Evolutionary conservation across 2,329 filamentous ascomycete genomes (phyloP).

Genomic region (Botrytis paeoniae): DNA sequence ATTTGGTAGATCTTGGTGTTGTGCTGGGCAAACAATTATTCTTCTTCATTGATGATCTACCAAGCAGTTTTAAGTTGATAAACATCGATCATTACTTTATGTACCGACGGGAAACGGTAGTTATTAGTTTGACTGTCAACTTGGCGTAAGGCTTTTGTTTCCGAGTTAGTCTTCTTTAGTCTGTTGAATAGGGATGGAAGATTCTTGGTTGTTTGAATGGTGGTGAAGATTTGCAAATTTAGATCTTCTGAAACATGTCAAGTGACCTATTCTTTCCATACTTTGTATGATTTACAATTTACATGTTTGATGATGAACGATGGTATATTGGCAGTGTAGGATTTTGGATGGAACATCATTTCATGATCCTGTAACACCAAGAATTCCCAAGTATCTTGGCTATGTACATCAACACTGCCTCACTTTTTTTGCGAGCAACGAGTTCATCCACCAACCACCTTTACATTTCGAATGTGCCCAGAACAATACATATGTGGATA

Average conservation of each 20-base stretch:
- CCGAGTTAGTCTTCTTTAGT: neutral
- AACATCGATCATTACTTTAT: neutral
- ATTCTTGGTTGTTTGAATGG: neutral
- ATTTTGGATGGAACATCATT: neutral
- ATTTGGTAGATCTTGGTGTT: slow-evolving; percentile 11
- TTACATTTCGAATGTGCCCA: neutral
- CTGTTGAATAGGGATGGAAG: neutral
- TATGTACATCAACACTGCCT: slow-evolving; percentile 7
- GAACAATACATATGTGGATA: neutral
- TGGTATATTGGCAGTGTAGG: neutral
- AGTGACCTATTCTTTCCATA: slow-evolving; percentile 5
- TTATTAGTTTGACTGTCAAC: slow-evolving; percentile 1
- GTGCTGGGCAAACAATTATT: slow-evolving; percentile 4
- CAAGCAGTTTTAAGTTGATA: neutral
- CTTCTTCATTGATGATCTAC: neutral
- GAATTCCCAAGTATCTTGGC: slow-evolving; percentile 16
- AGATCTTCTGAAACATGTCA: slow-evolving; percentile 13
- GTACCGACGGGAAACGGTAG: slow-evolving; percentile 6
- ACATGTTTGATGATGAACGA: neutral
- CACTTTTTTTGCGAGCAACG: neutral
- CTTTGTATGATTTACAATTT: neutral
- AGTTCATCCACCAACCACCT: slow-evolving; percentile 15
- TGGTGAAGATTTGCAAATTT: neutral
- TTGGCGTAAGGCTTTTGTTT: slow-evolving; percentile 7
- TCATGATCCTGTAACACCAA: slow-evolving; percentile 10